Evolutionary conservation across 345 rosid genomes (phyloP).

Genomic region (Syzygium aqueum): DNA sequence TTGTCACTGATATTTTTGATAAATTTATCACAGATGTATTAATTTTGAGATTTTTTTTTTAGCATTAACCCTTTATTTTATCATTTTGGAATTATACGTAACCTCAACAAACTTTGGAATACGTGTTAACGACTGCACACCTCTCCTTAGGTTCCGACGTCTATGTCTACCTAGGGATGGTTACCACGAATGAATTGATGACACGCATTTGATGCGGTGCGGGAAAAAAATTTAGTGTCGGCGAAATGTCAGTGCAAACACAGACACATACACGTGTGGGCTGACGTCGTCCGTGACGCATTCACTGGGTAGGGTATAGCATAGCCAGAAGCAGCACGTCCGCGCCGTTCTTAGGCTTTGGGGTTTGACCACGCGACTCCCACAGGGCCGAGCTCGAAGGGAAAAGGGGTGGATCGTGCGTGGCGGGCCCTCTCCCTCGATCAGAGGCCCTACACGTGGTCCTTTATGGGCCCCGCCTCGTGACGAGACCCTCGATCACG

Average conservation of each 20-base stretch:
- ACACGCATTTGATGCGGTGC: not conserved
- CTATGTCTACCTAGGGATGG: not conserved
- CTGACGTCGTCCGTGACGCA: not conserved
- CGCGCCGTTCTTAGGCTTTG: too few relatives aligned
- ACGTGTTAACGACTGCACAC: not conserved
- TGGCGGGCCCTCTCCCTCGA: too few relatives aligned
- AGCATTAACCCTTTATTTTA: too few relatives aligned
- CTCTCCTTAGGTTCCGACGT: not conserved
- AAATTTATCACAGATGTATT: fast-evolving
- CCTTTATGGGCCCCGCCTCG: too few relatives aligned
- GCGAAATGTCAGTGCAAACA: not conserved
- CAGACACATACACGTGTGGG: not conserved
- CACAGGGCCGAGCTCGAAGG: too few relatives aligned
- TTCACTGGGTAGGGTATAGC: not conserved
- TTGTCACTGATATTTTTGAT: too few relatives aligned
- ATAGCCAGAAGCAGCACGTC: too few relatives aligned
- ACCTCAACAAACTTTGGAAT: not conserved
- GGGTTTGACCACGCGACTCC: too few relatives aligned
- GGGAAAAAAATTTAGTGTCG: not conserved
- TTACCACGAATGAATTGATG: not conserved
- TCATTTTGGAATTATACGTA: not conserved
- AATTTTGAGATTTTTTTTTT: too few relatives aligned
- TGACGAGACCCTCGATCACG: too few relatives aligned
- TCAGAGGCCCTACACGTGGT: too few relatives aligned
- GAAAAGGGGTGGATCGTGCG: too few relatives aligned